A percentile compares a stretch with the other conserved stretches of the same genome.
Evolutionary conservation across 345 rosid species (phyloP).

Genomic region (Salix caprea): DNA sequence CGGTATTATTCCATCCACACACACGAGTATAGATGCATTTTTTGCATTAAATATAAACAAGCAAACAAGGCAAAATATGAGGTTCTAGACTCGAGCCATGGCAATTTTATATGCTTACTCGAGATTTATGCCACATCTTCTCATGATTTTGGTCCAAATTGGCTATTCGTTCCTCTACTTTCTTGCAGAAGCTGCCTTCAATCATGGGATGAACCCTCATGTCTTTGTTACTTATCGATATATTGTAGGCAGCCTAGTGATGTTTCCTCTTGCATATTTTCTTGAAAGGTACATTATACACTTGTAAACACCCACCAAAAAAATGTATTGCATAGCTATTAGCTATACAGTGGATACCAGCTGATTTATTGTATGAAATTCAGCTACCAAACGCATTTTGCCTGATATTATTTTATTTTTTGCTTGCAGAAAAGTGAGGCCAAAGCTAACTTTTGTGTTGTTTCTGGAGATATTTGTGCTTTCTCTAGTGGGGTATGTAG

Average conservation of each 20-base stretch:
- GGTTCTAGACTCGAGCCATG: background rate
- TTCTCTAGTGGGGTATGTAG: constrained; percentile 25
- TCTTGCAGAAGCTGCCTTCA: constrained; percentile 28
- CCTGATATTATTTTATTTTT: background rate
- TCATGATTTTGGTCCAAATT: constrained; percentile 20
- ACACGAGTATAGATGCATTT: background rate
- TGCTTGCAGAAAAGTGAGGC: constrained; percentile 26
- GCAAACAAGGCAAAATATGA: background rate
- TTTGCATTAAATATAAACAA: background rate
- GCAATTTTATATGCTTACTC: background rate
- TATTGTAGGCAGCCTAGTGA: constrained; percentile 4
- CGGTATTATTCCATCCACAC: background rate
- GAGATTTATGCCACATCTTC: constrained; percentile 22
- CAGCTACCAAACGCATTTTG: background rate
- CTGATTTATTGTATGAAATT: background rate
- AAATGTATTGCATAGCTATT: background rate
- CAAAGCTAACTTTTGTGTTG: constrained; percentile 21
- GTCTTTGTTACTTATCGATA: constrained; percentile 28
- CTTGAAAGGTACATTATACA: constrained; percentile 21
- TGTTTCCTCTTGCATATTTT: constrained; percentile 27
- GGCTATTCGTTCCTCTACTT: constrained; percentile 16
- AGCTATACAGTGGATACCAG: background rate
- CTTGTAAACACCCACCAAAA: background rate
- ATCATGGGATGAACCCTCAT: constrained; percentile 29
- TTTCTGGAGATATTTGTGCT: constrained; percentile 30